A percentile compares a stretch with the other conserved stretches of the same genome.
These are phyloP conservation scores for Teunomyces gatunensis DNA, from an alignment of 805 yeast species.

Conservation along the genomic window DNA sequence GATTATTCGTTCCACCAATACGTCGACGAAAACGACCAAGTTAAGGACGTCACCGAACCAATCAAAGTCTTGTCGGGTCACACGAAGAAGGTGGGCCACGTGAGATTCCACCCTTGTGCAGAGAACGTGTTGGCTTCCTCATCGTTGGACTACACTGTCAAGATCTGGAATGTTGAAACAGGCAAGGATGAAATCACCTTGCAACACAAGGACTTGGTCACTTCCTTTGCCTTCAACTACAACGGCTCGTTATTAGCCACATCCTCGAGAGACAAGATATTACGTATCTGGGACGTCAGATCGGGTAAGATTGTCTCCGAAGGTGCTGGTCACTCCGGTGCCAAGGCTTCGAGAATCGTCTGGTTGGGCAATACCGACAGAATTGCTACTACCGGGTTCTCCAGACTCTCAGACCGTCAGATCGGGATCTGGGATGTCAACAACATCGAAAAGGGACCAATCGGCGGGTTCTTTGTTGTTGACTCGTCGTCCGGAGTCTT, in stretches of 20 bases:
- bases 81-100: slow-evolving; percentile 89
- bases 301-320: slow-evolving; percentile 71
- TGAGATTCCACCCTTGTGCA: slow-evolving; percentile 86
- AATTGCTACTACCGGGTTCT: slow-evolving; percentile 90
- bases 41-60: slow-evolving; percentile 67
- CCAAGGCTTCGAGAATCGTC: slow-evolving; percentile 80
- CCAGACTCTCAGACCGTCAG: slow-evolving; percentile 90
- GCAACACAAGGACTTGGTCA: slow-evolving; percentile 84
- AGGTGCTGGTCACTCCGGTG: slow-evolving; percentile 90
- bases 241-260: slow-evolving; percentile 87
- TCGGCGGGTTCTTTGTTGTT: slow-evolving; percentile 82
- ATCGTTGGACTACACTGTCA: slow-evolving; percentile 86
- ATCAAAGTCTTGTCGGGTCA: slow-evolving; percentile 76
- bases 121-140: slow-evolving; percentile 83
- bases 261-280: slow-evolving; percentile 83
- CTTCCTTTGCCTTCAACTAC: slow-evolving; percentile 89
- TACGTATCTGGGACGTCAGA: slow-evolving; percentile 90
- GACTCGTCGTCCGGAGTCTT: slow-evolving; percentile 92
- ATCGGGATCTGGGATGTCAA: slow-evolving; percentile 89
- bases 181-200: slow-evolving; percentile 71
- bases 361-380: slow-evolving; percentile 91
- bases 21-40: slow-evolving; percentile 50
- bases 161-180: slow-evolving; percentile 82
- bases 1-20: slow-evolving; percentile 70
- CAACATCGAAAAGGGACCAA: slow-evolving; percentile 73